Conservation (phyloP, 2,329 filamentous ascomycete species). For the Aureobasidium sp. region DNA sequence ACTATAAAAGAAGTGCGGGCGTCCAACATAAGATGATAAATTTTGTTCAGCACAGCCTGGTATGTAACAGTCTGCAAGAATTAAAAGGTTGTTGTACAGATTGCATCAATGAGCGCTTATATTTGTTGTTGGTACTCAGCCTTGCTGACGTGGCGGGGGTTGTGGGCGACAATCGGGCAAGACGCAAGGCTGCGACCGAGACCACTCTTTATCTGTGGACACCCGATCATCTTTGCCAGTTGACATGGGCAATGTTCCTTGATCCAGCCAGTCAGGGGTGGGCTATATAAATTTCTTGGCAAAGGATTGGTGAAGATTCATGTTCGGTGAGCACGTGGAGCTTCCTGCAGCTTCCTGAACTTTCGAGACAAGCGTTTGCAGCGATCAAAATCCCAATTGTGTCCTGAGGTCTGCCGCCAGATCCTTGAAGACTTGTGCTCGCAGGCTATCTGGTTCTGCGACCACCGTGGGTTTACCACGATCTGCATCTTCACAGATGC, state of each 20-base stretch:
- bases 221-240: no score
- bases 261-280: background rate
- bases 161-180: background rate
- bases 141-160: constrained; percentile 5
- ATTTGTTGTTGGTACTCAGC: background rate
- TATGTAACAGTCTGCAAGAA: background rate
- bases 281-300: background rate
- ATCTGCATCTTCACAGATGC: constrained; percentile 81
- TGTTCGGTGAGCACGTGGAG: background rate
- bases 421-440: constrained; percentile 60
- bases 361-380: background rate
- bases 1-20: background rate
- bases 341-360: background rate
- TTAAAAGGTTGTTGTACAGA: background rate
- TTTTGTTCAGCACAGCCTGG: background rate
- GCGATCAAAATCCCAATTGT: constrained; percentile 13
- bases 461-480: constrained; percentile 84
- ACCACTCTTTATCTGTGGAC: background rate
- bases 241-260: background rate
- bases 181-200: background rate
- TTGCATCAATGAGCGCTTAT: background rate
- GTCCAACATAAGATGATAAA: background rate
- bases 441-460: constrained; percentile 66
- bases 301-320: background rate
- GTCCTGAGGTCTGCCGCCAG: constrained; percentile 17